Percentiles rank a stretch among this genome's conserved stretches.
Conservation (phyloP, 352 stramenopile species). For the Phytophthora niederhauseri region DNA sequence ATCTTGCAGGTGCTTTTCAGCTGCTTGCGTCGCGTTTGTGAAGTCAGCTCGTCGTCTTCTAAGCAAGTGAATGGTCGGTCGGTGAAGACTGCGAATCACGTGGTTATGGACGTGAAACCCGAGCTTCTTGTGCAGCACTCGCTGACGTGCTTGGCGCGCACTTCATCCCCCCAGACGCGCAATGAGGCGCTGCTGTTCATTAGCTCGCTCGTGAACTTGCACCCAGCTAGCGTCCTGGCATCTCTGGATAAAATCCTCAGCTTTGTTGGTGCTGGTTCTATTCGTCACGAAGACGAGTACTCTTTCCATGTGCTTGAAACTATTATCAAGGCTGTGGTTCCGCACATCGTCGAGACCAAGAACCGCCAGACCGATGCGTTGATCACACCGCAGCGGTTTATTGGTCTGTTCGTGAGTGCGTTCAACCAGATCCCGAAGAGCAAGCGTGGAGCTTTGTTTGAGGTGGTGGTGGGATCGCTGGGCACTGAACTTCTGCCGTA, state of each 20-base stretch:
- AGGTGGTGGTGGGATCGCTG: conserved; percentile 65
- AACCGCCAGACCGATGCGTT: conserved; percentile 18
- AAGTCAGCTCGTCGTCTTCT: conserved; percentile 28
- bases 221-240: conserved; percentile 69
- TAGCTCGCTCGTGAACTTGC: conserved; percentile 77
- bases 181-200: conserved; percentile 87
- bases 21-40: conserved; percentile 75
- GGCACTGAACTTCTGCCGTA: conserved; percentile 58
- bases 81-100: conserved; percentile 29
- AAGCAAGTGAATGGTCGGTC: conserved; percentile 13
- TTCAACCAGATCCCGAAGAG: conserved; percentile 69
- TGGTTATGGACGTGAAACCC: conserved; percentile 42
- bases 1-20: conserved; percentile 82
- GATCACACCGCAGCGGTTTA: conserved; percentile 78
- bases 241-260: conserved; percentile 83
- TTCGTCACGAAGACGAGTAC: conserved; percentile 85
- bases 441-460: conserved; percentile 66
- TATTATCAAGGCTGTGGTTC: conserved; percentile 81
- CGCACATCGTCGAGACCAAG: conserved; percentile 59
- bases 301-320: conserved; percentile 90
- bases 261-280: conserved; percentile 60
- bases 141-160: conserved; percentile 66
- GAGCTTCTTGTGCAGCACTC: conserved; percentile 83
- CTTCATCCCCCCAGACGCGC: conserved; percentile 73
- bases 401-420: conserved; percentile 76